Conservation (phyloP, 148 eudicot genomes). For the Rhododendron griersonianum region DNA sequence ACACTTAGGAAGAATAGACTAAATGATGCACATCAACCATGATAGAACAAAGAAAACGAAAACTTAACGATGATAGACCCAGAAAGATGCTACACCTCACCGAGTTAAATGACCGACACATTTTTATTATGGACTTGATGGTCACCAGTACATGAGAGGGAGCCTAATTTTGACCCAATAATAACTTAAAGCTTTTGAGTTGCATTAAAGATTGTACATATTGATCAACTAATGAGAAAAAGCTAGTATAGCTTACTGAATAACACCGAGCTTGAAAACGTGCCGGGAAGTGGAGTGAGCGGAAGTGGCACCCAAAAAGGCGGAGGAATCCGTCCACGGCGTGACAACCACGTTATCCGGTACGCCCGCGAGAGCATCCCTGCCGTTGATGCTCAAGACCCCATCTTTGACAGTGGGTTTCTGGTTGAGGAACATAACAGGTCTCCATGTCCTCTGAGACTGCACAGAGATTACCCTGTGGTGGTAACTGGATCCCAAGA, state of each 20-base stretch:
- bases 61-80: neutral
- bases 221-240: too few species aligned
- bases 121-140: neutral
- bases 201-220: neutral
- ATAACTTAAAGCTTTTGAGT: neutral
- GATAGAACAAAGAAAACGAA: neutral
- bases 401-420: conserved; percentile 25
- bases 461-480: neutral
- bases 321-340: conserved; percentile 29
- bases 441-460: conserved; percentile 5
- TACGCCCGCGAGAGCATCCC: conserved; percentile 15
- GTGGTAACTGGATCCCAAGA: neutral
- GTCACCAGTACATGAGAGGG: neutral
- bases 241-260: conserved; percentile 23
- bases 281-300: conserved; percentile 14
- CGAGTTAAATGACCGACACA: neutral
- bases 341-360: conserved; percentile 33
- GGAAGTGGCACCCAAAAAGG: conserved; percentile 34
- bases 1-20: neutral
- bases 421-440: conserved; percentile 13
- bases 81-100: neutral
- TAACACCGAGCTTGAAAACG: conserved; percentile 34
- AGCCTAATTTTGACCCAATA: neutral
- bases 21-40: neutral
- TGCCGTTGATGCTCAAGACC: conserved; percentile 23